Evolutionary conservation across 148 eudicot species (phyloP).

Genomic region (Camellia japonica): DNA sequence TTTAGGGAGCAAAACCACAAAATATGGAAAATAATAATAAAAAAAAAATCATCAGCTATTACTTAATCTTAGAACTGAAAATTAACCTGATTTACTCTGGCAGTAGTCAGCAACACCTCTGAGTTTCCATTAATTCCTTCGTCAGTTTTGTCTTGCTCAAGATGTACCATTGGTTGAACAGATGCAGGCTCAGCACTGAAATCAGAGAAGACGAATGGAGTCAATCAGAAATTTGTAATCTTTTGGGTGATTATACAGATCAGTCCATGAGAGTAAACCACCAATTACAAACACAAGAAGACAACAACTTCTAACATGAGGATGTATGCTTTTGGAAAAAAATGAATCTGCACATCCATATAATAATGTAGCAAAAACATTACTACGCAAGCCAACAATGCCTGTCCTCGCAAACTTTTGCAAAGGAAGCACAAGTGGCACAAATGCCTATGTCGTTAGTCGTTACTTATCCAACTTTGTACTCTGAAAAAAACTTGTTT

Average conservation of each 20-base stretch:
- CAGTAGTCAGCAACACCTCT: slow-evolving; percentile 26
- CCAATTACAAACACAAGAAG: background rate
- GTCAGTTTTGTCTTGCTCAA: slow-evolving; percentile 36
- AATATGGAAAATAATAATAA: background rate
- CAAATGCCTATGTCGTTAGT: background rate
- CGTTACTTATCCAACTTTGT: background rate
- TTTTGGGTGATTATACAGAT: background rate
- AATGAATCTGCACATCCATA: background rate
- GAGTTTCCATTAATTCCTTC: slow-evolving; percentile 38
- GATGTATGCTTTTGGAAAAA: background rate
- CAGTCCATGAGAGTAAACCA: background rate
- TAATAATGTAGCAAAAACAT: background rate
- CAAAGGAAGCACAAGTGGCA: too few relatives aligned
- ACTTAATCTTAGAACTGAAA: background rate
- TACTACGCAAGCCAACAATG: background rate
- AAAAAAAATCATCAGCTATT: background rate
- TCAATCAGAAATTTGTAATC: background rate
- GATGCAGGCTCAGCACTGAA: slow-evolving; percentile 53
- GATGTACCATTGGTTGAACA: slow-evolving; percentile 35
- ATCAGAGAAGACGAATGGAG: slow-evolving; percentile 21
- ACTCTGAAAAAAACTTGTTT: background rate
- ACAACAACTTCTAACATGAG: background rate
- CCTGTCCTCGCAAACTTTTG: background rate
- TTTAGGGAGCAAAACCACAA: background rate
- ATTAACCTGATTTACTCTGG: slow-evolving; percentile 1